phyloP scores from a whole-genome alignment of 768 basidiomycete species.

The Naganishia antarctica region DNA sequence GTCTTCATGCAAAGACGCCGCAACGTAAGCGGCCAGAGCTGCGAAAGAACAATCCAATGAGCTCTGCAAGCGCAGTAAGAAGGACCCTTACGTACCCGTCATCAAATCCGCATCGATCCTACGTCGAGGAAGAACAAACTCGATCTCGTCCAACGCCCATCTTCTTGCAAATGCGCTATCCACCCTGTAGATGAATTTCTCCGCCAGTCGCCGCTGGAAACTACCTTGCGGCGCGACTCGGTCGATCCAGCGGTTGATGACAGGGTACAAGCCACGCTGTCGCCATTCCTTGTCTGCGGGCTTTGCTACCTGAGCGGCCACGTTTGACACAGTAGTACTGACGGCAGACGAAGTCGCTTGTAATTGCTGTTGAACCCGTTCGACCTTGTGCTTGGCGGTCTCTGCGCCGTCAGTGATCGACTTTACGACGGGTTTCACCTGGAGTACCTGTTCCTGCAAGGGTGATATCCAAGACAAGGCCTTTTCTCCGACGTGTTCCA shows the following conservation, averaged over 20 bases:
- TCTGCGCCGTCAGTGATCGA: neutral
- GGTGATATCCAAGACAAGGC: conserved; percentile 5
- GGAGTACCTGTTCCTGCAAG: neutral
- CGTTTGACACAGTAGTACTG: neutral
- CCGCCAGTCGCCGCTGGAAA: neutral
- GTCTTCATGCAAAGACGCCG: conserved; percentile 43
- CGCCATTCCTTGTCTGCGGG: conserved; percentile 7
- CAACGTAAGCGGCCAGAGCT: conserved; percentile 40
- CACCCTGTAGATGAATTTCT: conserved; percentile 12
- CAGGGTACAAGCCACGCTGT: conserved; percentile 5
- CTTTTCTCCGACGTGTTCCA: conserved; percentile 11
- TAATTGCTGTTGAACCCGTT: neutral
- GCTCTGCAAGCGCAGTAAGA: too few relatives aligned
- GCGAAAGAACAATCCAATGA: too few relatives aligned
- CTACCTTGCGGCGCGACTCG: neutral
- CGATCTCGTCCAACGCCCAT: conserved; percentile 26
- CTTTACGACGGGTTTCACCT: conserved; percentile 11
- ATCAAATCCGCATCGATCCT: conserved; percentile 18
- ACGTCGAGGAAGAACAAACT: conserved; percentile 21
- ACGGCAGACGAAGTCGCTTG: conserved; percentile 15
- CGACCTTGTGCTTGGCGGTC: conserved; percentile 7
- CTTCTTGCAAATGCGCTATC: conserved; percentile 31
- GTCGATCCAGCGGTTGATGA: neutral
- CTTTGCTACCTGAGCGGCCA: conserved; percentile 5
- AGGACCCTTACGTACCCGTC: neutral